Evolutionary conservation across 495 filamentous ascomycete species (phyloP).

Genomic region (Pyronema omphalodes): DNA sequence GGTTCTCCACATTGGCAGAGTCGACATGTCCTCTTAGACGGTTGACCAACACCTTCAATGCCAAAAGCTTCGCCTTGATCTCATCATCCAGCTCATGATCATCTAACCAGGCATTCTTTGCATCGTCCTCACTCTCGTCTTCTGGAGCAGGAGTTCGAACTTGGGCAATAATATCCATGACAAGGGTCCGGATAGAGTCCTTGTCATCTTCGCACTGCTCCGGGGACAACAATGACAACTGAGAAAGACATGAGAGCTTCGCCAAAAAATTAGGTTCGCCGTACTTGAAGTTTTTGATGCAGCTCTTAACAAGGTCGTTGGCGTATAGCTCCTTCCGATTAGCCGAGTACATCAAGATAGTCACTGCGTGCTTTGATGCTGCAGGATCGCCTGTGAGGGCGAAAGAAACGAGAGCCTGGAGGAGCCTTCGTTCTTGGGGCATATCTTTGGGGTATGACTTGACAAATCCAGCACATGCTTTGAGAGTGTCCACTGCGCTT

Average conservation of each 20-base stretch:
- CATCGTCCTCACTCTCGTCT: slow-evolving; percentile 23
- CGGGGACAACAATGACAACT: slow-evolving; percentile 61
- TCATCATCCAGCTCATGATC: slow-evolving; percentile 60
- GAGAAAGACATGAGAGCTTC: slow-evolving; percentile 62
- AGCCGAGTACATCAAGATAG: slow-evolving; percentile 57
- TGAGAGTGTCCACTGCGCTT: slow-evolving; percentile 66
- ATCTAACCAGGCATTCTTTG: slow-evolving; percentile 44
- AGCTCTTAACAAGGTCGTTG: slow-evolving; percentile 59
- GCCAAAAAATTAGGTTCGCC: slow-evolving; percentile 62
- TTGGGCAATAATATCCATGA: slow-evolving; percentile 54
- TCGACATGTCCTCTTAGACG: slow-evolving; percentile 41
- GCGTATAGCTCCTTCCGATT: slow-evolving; percentile 75
- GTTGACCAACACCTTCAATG: slow-evolving; percentile 79
- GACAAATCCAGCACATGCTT: slow-evolving; percentile 80
- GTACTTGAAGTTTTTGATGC: slow-evolving; percentile 57
- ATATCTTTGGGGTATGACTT: slow-evolving; percentile 68
- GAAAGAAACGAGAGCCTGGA: slow-evolving; percentile 59
- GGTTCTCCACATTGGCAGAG: not conserved
- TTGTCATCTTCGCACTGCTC: slow-evolving; percentile 51
- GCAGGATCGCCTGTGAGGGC: slow-evolving; percentile 64
- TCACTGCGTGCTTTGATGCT: slow-evolving; percentile 82
- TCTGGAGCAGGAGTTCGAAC: slow-evolving; percentile 38
- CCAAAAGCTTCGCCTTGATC: slow-evolving; percentile 65
- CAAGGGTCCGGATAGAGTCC: slow-evolving; percentile 60
- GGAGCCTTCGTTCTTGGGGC: slow-evolving; percentile 67